These are phyloP conservation scores for Breviolum minutum DNA, from an alignment of 73 alveolate genomes.

Conservation along the genomic window DNA sequence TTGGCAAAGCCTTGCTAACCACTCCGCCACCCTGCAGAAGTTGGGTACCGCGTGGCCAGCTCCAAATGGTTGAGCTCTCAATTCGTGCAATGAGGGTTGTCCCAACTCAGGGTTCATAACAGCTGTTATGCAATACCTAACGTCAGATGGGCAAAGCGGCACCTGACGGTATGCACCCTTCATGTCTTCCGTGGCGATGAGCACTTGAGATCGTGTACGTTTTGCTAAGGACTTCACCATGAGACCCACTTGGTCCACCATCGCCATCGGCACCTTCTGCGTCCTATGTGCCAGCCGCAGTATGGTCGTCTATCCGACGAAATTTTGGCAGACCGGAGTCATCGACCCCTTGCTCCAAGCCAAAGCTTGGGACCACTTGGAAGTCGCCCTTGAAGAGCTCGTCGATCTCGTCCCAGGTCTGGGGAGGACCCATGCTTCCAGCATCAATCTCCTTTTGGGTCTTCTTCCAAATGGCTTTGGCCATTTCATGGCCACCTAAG, in stretches of 20 bases:
- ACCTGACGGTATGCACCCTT: not conserved
- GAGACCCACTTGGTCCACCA: not conserved
- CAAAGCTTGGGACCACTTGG: no score
- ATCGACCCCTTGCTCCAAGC: no score
- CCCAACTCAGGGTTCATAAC: not conserved
- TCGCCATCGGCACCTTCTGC: slow-evolving; percentile 38
- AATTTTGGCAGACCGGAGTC: no score
- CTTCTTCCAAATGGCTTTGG: not conserved
- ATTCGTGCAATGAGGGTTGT: not conserved
- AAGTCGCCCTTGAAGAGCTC: not conserved
- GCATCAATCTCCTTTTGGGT: no score
- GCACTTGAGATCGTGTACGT: not conserved
- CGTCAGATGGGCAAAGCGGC: not conserved
- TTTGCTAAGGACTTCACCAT: not conserved
- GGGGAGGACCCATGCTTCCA: not conserved
- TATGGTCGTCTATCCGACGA: slow-evolving; percentile 30
- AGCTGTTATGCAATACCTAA: not conserved
- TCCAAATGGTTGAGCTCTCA: slow-evolving; percentile 13
- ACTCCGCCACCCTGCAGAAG: slow-evolving; percentile 27
- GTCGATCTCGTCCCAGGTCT: not conserved
- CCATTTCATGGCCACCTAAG: not conserved
- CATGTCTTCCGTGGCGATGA: slow-evolving; percentile 2
- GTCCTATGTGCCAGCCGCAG: not conserved
- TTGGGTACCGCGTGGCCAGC: slow-evolving; percentile 45
- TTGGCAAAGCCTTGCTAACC: not conserved